Conservation (phyloP, 371 early-diverging fungal genomes). For the Sporodiniella umbellata region DNA sequence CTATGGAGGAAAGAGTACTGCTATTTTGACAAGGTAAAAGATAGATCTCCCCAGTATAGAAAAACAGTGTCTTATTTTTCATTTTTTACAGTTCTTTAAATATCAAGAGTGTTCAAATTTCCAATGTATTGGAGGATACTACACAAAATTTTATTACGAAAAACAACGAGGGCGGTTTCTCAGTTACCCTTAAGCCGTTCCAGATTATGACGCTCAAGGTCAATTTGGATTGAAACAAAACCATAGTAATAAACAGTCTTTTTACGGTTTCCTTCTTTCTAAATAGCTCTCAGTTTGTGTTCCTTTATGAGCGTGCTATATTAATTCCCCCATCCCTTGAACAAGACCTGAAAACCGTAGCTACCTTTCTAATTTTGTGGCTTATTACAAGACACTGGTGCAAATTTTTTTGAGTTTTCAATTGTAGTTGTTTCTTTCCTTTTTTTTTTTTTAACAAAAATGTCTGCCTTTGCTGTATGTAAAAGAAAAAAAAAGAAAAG, state of each 20-base stretch:
- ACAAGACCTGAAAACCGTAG: too few relatives aligned
- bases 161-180: slow-evolving; percentile 12
- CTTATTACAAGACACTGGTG: background rate
- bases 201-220: slow-evolving; percentile 50
- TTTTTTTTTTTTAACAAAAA: slow-evolving; percentile 19
- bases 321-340: too few relatives aligned
- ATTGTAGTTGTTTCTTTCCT: background rate
- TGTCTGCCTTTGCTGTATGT: slow-evolving; percentile 31
- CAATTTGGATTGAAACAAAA: slow-evolving; percentile 2
- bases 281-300: too few relatives aligned
- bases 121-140: slow-evolving; percentile 52
- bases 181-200: slow-evolving; percentile 40
- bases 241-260: background rate
- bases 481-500: too few relatives aligned
- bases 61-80: background rate
- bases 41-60: background rate
- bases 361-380: too few relatives aligned
- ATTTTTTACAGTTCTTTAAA: slow-evolving; percentile 24
- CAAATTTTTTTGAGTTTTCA: too few relatives aligned
- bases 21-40: slow-evolving; percentile 55
- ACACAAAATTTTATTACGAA: slow-evolving; percentile 3
- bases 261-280: too few relatives aligned
- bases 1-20: slow-evolving; percentile 82
- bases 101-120: slow-evolving; percentile 29
- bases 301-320: too few relatives aligned